phyloP scores from a whole-genome alignment of 2,329 filamentous ascomycete species.

The Aphanocladium album region DNA sequence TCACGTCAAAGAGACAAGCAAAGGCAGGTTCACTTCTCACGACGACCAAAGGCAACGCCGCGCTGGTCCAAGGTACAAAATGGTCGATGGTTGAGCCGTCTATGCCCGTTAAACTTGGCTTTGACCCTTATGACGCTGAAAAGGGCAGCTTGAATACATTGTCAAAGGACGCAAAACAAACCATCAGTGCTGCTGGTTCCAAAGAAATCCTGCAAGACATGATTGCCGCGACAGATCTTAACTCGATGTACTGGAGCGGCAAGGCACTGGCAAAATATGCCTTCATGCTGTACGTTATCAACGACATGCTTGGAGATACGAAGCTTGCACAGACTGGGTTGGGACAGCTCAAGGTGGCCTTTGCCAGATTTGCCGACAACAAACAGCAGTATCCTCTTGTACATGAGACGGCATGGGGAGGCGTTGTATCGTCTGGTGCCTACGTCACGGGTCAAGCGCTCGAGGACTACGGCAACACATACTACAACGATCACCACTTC shows the following conservation, averaged over 20 bases:
- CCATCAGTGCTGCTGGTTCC: slow-evolving; percentile 58
- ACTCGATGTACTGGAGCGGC: slow-evolving; percentile 91
- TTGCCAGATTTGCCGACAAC: slow-evolving; percentile 62
- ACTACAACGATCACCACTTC: slow-evolving; percentile 72
- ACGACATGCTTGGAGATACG: slow-evolving; percentile 57
- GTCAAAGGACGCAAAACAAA: slow-evolving; percentile 48
- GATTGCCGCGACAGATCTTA: slow-evolving; percentile 62
- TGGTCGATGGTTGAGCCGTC: slow-evolving; percentile 74
- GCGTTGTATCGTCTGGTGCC: slow-evolving; percentile 69
- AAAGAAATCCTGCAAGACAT: slow-evolving; percentile 75
- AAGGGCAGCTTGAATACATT: slow-evolving; percentile 43
- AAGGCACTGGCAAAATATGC: slow-evolving; percentile 80
- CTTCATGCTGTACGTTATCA: slow-evolving; percentile 58
- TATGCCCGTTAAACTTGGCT: slow-evolving; percentile 70
- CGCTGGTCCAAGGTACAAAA: slow-evolving; percentile 62
- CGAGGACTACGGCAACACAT: slow-evolving; percentile 84
- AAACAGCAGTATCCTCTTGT: slow-evolving; percentile 61
- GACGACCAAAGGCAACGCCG: slow-evolving; percentile 78
- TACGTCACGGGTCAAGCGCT: slow-evolving; percentile 65
- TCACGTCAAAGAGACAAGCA: slow-evolving; percentile 44
- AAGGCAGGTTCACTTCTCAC: slow-evolving; percentile 61
- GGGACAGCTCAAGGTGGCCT: slow-evolving; percentile 58
- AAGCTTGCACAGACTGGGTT: slow-evolving; percentile 54
- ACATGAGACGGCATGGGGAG: slow-evolving; percentile 69
- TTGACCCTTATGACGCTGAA: slow-evolving; percentile 68